Conservation (phyloP, 2,329 filamentous ascomycete genomes). For the Septoria petroselini region DNA sequence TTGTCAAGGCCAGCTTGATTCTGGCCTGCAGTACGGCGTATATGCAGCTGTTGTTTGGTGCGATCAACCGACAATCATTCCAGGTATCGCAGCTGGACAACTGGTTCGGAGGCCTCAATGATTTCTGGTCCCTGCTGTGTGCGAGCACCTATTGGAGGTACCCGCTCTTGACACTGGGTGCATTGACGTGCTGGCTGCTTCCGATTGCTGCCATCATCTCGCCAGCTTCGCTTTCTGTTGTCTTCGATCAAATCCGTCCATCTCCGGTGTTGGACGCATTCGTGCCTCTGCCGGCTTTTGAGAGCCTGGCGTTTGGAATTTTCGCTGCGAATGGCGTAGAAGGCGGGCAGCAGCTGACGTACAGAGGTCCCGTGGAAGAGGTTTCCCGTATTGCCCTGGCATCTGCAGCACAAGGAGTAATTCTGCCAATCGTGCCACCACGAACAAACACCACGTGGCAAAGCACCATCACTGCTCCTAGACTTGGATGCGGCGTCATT, state of each 20-base stretch:
- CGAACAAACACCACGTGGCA: constrained; percentile 16
- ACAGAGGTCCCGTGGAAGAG: constrained; percentile 5
- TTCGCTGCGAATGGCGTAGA: not conserved
- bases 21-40: constrained; percentile 20
- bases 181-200: constrained; percentile 17
- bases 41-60: constrained; percentile 20
- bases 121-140: constrained; percentile 10
- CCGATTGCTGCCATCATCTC: constrained; percentile 18
- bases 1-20: constrained; percentile 19
- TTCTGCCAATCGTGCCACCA: constrained; percentile 15
- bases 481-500: constrained; percentile 11
- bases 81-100: constrained; percentile 14
- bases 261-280: not conserved
- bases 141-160: constrained; percentile 13
- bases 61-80: constrained; percentile 1
- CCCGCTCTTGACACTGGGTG: constrained; percentile 13
- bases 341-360: not conserved
- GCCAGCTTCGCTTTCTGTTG: constrained; percentile 14
- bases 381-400: constrained; percentile 10
- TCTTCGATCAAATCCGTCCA: constrained; percentile 12
- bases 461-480: constrained; percentile 1
- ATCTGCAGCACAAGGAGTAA: constrained; percentile 6
- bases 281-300: constrained; percentile 14
- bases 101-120: constrained; percentile 16
- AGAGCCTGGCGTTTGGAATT: constrained; percentile 8